Evolutionary conservation across 1,139 yeast genomes (phyloP).

Genomic region (Magnusiomyces suaveolens): DNA sequence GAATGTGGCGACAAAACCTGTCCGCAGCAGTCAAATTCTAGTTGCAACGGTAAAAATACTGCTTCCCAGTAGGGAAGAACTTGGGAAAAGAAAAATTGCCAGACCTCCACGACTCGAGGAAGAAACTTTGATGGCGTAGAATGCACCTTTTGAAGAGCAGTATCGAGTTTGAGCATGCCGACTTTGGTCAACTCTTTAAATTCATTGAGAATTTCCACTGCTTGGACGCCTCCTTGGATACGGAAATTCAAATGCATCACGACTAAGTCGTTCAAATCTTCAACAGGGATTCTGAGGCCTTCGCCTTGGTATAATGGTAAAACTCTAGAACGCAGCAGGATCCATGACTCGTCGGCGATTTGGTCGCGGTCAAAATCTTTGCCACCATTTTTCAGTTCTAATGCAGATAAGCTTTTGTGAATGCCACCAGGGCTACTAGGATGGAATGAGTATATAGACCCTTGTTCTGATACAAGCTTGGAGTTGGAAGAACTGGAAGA

Average conservation of each 20-base stretch:
- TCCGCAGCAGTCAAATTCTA: constrained; percentile 39
- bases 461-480: constrained; percentile 36
- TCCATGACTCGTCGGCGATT: constrained; percentile 43
- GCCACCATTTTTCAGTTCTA: constrained; percentile 28
- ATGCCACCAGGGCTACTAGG: constrained; percentile 33
- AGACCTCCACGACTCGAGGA: constrained; percentile 32
- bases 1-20: constrained; percentile 25
- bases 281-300: constrained; percentile 43
- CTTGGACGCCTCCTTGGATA: constrained; percentile 32
- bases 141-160: constrained; percentile 17
- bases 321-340: constrained; percentile 36
- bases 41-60: constrained; percentile 49
- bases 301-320: constrained; percentile 44
- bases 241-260: constrained; percentile 39
- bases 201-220: constrained; percentile 36
- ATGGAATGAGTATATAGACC: constrained; percentile 40
- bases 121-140: constrained; percentile 23
- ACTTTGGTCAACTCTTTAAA: constrained; percentile 39
- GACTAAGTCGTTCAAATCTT: constrained; percentile 45
- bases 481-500: constrained; percentile 44
- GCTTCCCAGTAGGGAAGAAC: constrained; percentile 51
- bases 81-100: constrained; percentile 48
- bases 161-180: constrained; percentile 39
- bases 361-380: constrained; percentile 38
- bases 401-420: constrained; percentile 27